Percentiles rank a stretch among this genome's conserved stretches.
Evolutionary conservation across 2,329 filamentous ascomycete species (phyloP).

Genomic region (Fusarium nelsonii): DNA sequence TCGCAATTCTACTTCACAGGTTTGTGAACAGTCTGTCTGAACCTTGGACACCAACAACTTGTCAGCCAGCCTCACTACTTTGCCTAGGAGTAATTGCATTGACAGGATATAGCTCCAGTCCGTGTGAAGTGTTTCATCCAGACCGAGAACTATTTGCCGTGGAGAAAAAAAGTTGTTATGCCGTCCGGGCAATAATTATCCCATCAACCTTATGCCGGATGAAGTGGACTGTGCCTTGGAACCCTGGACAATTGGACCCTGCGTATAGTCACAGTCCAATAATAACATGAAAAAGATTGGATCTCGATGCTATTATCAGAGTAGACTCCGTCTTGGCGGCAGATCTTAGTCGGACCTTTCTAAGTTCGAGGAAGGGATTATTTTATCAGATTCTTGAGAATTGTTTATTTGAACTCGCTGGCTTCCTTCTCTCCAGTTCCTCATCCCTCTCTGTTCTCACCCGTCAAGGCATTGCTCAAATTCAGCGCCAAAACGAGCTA

Average conservation of each 20-base stretch:
- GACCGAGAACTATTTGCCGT: neutral
- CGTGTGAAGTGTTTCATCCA: neutral
- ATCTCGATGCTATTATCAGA: neutral
- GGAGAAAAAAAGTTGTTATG: neutral
- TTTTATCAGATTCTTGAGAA: neutral
- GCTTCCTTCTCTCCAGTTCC: neutral
- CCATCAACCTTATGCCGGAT: neutral
- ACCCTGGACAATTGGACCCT: neutral
- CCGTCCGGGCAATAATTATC: constrained; percentile 10
- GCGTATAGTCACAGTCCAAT: neutral
- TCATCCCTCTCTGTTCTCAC: neutral
- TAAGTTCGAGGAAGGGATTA: neutral
- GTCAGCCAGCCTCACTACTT: neutral
- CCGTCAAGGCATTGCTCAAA: neutral
- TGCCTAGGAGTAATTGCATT: neutral
- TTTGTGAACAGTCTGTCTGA: neutral
- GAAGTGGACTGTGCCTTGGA: neutral
- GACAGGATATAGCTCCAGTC: neutral
- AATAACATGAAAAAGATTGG: neutral
- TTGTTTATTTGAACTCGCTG: neutral
- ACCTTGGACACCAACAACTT: neutral
- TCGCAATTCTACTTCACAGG: neutral
- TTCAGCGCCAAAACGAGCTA: accelerated
- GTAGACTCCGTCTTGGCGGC: neutral
- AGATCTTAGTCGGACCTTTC: constrained; percentile 2